Evolutionary conservation across 306 rosid species (phyloP), one percentile per base, ranked within the genome.

Genomic region (Amphicarpaea edgeworthii): DNA sequence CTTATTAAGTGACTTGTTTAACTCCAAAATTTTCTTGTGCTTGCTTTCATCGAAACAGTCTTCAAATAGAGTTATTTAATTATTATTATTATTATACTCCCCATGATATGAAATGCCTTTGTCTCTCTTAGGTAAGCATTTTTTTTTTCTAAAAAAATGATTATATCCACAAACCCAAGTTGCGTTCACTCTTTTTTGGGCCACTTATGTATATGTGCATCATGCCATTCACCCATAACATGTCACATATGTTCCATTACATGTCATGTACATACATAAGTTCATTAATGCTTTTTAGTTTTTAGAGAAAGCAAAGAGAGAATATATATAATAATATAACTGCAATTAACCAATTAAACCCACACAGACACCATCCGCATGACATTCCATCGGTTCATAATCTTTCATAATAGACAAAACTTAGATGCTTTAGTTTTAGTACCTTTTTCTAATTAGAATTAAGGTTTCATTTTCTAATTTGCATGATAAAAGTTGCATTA

Each of bases 91-190:
- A n/a, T n/a, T 88, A 57, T 81, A 86, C 82, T 70, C 73, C 77
- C 90, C 89, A 84, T 84, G 73, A 83, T 78, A 42, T 78, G 77
- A 85, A 65, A 81, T 77, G 53, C 81, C 75, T 75, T 30, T 74
- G 70, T 86, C 80, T 45, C 68, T 78, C 65, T 86, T 82, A 91
- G 80, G 96, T 87, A 85, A 86, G 90, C 93, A 79, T 67, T 82
- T 77, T 82, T 85, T 77, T 73, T 79, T 72, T 54, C 73, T n/a
- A n/a, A n/a, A n/a, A 68, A 85, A 87, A 85, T 82, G 85, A 87
- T 88, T 86, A 90, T 90, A 90, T 89, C 97, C 92, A 86, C 88
- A 83, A 82, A 74, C 85, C 72, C 88, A 78, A 84, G 58, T 81
- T 82, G 82, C 85, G 72, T 57, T 80, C 77, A 50, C 75, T 63